phyloP scores from a whole-genome alignment of 495 filamentous ascomycete species.

The Aspergillus haitiensis region DNA sequence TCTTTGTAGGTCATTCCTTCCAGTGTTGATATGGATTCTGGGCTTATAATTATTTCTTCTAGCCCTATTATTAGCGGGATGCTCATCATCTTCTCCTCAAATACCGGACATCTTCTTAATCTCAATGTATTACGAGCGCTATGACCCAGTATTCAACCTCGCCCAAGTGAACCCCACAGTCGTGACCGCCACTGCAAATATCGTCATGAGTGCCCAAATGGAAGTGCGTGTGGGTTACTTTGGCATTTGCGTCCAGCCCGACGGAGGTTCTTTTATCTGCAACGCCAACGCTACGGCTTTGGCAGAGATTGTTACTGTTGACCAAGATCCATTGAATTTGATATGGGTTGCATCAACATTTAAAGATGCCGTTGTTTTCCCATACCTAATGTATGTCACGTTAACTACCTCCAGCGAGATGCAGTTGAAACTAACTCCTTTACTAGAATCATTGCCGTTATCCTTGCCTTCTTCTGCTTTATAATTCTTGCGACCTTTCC shows the following conservation, averaged over 20 bases:
- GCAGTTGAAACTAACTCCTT: slow-evolving; percentile 10
- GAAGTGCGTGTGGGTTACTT: slow-evolving; percentile 74
- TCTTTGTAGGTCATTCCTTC: slow-evolving; percentile 68
- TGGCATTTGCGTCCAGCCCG: slow-evolving; percentile 65
- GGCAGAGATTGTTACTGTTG: slow-evolving; percentile 60
- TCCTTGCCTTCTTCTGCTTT: slow-evolving; percentile 69
- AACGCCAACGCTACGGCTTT: slow-evolving; percentile 66
- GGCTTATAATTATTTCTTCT: slow-evolving; percentile 30
- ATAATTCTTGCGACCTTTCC: slow-evolving; percentile 71
- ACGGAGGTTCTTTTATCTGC: slow-evolving; percentile 64
- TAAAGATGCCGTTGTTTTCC: slow-evolving; percentile 70
- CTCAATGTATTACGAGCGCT: slow-evolving; percentile 66
- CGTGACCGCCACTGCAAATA: slow-evolving; percentile 63
- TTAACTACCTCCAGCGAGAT: not conserved
- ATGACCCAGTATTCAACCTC: slow-evolving; percentile 60
- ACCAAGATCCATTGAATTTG: slow-evolving; percentile 69
- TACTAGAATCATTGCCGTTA: slow-evolving; percentile 64
- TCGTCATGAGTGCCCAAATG: slow-evolving; percentile 61
- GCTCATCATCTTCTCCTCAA: slow-evolving; percentile 66
- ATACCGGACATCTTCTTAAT: slow-evolving; percentile 72
- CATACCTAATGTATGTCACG: slow-evolving; percentile 61
- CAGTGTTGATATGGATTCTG: not conserved
- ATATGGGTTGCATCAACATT: slow-evolving; percentile 74
- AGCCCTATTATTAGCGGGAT: slow-evolving; percentile 68
- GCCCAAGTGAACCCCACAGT: slow-evolving; percentile 85